Conservation (phyloP, 2,329 filamentous ascomycete species). For the Stagonosporopsis tanaceti region DNA sequence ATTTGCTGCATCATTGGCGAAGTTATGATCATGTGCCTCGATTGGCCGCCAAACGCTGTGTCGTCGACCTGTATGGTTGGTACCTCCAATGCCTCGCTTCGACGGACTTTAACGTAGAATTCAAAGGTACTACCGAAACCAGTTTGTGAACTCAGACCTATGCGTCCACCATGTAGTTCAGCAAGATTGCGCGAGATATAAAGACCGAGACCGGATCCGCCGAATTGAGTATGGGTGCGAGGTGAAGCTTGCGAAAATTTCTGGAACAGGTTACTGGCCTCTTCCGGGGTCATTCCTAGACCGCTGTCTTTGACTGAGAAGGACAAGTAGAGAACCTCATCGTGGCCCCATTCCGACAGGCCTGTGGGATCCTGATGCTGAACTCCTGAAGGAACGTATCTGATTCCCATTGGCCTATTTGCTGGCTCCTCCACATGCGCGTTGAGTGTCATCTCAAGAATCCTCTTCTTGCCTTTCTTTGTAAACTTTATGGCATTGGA, state of each 20-base stretch:
- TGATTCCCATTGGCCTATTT: constrained; percentile 35
- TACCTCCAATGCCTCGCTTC: constrained; percentile 7
- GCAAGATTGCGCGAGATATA: constrained; percentile 39
- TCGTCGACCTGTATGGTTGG: neutral
- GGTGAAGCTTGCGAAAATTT: constrained; percentile 22
- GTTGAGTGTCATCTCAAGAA: constrained; percentile 13
- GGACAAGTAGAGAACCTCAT: constrained; percentile 12
- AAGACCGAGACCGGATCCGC: constrained; percentile 31
- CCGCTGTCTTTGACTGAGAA: constrained; percentile 21
- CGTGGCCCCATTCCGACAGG: constrained; percentile 12
- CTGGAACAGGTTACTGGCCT: constrained; percentile 16
- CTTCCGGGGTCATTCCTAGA: constrained; percentile 4
- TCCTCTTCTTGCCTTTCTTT: constrained; percentile 19
- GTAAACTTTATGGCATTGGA: constrained; percentile 48
- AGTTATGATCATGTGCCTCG: neutral
- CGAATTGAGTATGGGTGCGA: constrained; percentile 59
- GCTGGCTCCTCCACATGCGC: constrained; percentile 13
- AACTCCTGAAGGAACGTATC: constrained; percentile 30
- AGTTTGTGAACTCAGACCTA: constrained; percentile 30
- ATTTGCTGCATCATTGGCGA: constrained; percentile 12
- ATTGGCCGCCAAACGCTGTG: constrained; percentile 4
- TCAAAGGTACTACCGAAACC: constrained; percentile 36
- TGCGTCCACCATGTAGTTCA: constrained; percentile 38
- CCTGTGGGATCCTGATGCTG: constrained; percentile 64
- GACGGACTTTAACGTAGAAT: constrained; percentile 31